phyloP scores from a whole-genome alignment of 495 filamentous ascomycete genomes.

The Astrothelium subdiscretum region DNA sequence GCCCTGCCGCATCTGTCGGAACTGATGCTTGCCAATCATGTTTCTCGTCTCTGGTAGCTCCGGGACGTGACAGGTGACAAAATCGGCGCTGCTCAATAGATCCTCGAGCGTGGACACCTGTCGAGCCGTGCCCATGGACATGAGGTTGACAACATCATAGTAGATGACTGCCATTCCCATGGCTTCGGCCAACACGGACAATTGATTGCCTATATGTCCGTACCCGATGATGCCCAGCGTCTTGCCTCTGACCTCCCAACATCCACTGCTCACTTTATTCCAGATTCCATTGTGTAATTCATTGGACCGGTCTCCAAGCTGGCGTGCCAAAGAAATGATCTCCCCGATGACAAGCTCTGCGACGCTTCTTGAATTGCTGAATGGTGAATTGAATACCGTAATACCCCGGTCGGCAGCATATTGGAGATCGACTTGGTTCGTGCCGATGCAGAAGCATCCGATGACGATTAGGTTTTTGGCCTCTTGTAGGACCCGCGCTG shows the following conservation, averaged over 20 bases:
- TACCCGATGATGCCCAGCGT: constrained; percentile 95
- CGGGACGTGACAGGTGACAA: constrained; percentile 88
- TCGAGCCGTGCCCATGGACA: constrained; percentile 77
- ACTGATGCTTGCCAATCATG: constrained; percentile 66
- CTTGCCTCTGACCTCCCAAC: constrained; percentile 98
- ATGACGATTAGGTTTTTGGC: constrained; percentile 92
- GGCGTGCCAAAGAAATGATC: constrained; percentile 82
- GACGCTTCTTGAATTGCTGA: constrained; percentile 93
- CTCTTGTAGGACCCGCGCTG: constrained; percentile 68
- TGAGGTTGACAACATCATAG: constrained; percentile 84
- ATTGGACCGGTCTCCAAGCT: constrained; percentile 83
- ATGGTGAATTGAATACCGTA: constrained; percentile 98
- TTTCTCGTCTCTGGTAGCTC: constrained; percentile 84
- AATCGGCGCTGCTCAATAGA: constrained; percentile 72
- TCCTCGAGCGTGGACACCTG: constrained; percentile 69
- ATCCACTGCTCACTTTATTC: constrained; percentile 94
- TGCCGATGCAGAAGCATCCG: constrained; percentile 98
- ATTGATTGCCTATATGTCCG: constrained; percentile 92
- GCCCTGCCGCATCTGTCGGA: constrained; percentile 82
- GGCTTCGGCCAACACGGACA: constrained; percentile 89
- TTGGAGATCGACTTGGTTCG: constrained; percentile 92
- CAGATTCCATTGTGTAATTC: constrained; percentile 92
- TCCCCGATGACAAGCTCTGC: constrained; percentile 92
- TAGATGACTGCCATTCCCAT: constrained; percentile 98
- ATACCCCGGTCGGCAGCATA: constrained; percentile 87